Conservation (phyloP, 163 green algal genomes). For the Chlamydomonas reinhardtii region DNA sequence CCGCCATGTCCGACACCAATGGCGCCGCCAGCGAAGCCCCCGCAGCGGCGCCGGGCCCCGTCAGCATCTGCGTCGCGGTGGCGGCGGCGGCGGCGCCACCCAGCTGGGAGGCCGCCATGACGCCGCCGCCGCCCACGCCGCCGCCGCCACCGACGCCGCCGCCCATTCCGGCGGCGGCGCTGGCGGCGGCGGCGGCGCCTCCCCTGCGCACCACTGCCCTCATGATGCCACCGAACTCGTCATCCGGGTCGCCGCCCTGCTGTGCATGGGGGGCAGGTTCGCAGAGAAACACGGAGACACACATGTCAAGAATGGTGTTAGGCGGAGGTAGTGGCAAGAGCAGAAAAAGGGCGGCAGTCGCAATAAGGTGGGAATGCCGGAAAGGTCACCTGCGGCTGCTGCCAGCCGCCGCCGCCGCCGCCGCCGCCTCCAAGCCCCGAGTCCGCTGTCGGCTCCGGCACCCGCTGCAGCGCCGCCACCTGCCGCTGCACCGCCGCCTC, state of each 20-base stretch:
- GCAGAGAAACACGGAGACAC: too few species aligned
- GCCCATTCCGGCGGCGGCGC: slow-evolving; percentile 1
- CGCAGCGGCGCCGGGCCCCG: background rate
- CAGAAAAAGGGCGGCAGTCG: too few species aligned
- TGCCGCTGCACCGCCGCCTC: slow-evolving; percentile 5
- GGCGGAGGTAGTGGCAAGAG: too few species aligned
- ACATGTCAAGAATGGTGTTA: too few species aligned
- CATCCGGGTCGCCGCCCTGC: slow-evolving; percentile 5
- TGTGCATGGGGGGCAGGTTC: too few species aligned
- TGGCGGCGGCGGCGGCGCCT: background rate
- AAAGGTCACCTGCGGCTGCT: background rate
- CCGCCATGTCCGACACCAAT: background rate
- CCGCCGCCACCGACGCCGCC: background rate
- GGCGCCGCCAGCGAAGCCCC: background rate
- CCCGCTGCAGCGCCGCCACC: slow-evolving; percentile 13
- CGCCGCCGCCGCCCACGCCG: background rate
- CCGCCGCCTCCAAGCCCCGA: background rate
- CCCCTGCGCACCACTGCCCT: background rate
- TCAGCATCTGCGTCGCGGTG: slow-evolving; percentile 33
- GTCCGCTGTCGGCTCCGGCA: background rate
- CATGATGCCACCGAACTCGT: slow-evolving; percentile 15
- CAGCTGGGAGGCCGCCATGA: background rate
- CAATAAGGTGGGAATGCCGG: too few species aligned
- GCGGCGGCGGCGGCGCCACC: background rate
- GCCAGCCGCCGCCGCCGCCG: background rate